Evolutionary conservation across 2,329 filamentous ascomycete genomes (phyloP).

Genomic region (Chaetomium strumarium): DNA sequence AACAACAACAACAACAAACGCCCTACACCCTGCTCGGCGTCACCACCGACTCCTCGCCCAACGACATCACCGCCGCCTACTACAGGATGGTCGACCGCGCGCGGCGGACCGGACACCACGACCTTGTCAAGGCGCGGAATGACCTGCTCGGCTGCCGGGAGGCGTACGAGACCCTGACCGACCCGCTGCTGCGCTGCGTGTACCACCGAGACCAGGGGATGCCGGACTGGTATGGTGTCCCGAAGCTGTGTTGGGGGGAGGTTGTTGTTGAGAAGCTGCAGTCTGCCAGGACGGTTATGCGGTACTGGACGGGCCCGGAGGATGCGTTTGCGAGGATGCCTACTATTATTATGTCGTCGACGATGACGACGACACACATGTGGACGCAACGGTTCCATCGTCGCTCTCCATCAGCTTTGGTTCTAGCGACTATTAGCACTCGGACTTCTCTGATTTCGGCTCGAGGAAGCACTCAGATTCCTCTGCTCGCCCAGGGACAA

Average conservation of each 20-base stretch:
- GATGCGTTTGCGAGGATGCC: too few species aligned
- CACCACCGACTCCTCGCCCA: background rate
- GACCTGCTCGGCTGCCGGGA: background rate
- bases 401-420: too few species aligned
- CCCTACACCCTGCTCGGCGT: constrained; percentile 1
- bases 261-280: background rate
- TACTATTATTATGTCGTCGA: too few species aligned
- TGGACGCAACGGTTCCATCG: too few species aligned
- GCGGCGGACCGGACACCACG: background rate
- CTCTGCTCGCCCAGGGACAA: too few species aligned
- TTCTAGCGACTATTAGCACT: too few species aligned
- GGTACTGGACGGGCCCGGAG: background rate
- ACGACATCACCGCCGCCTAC: background rate
- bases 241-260: background rate
- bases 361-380: too few species aligned
- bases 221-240: constrained; percentile 14
- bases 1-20: too few species aligned
- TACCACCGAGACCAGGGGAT: constrained; percentile 5
- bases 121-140: background rate
- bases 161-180: background rate
- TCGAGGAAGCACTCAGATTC: too few species aligned
- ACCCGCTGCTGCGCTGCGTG: constrained; percentile 5
- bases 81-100: background rate
- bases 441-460: too few species aligned
- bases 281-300: background rate